Evolutionary conservation across 2,329 filamentous ascomycete genomes (phyloP).

Genomic region (Aspergillus sp.): DNA sequence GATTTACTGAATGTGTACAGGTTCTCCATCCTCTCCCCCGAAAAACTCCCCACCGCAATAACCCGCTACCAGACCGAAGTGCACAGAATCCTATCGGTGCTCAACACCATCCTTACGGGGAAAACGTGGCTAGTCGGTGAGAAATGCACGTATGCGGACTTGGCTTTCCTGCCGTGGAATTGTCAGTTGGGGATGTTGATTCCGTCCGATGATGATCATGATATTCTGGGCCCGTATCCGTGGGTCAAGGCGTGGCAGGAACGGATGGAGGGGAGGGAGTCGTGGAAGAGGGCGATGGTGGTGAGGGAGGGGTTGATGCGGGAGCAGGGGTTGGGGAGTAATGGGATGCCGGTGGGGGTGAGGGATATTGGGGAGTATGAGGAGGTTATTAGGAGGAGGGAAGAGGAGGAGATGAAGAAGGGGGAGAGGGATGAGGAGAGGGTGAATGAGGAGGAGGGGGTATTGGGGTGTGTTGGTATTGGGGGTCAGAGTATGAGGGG

Average conservation of each 20-base stretch:
- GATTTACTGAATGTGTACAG: neutral
- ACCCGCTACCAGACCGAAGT: constrained; percentile 6
- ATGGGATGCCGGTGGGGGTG: constrained; percentile 11
- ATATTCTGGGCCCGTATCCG: neutral
- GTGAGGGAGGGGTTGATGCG: constrained; percentile 1
- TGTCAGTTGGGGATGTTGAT: neutral
- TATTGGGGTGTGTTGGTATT: neutral
- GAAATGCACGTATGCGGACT: constrained; percentile 9
- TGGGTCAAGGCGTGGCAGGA: constrained; percentile 8
- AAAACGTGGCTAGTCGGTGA: constrained; percentile 6
- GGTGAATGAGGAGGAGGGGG: neutral
- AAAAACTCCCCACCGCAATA: constrained; percentile 1
- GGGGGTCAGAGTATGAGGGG: neutral
- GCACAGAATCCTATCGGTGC: neutral
- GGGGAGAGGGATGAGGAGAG: neutral
- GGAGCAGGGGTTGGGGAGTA: constrained; percentile 3
- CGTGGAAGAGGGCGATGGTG: constrained; percentile 1
- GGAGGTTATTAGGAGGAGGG: neutral
- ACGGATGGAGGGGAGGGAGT: constrained; percentile 5
- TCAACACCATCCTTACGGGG: neutral
- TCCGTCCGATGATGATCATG: neutral
- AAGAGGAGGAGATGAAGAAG: neutral
- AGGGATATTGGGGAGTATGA: constrained; percentile 2
- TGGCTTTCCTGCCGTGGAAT: constrained; percentile 14
- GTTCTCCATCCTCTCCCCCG: constrained; percentile 2